phyloP scores from a whole-genome alignment of 164 flowering plant species.

The Vitis rotundifolia region DNA sequence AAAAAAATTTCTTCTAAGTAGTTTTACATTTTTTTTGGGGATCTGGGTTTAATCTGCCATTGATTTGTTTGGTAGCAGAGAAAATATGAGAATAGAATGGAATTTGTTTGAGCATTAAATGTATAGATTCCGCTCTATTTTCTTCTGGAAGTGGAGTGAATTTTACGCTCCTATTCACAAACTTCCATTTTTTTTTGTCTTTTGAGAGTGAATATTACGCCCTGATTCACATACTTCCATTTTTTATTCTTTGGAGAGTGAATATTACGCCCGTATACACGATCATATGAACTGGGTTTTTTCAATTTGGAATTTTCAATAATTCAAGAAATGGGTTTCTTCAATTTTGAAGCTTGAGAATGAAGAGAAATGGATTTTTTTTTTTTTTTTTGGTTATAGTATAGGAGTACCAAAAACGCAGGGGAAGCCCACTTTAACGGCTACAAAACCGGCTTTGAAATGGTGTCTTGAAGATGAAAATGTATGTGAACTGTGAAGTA shows the following conservation, averaged over 20 bases:
- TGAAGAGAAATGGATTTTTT: background rate
- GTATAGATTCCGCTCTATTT: too few species aligned
- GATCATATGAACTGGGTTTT: too few species aligned
- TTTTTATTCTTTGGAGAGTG: too few species aligned
- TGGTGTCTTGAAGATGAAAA: constrained; percentile 30
- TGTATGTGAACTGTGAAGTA: constrained; percentile 28
- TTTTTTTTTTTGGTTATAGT: background rate
- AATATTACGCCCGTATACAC: too few species aligned
- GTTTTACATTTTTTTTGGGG: constrained; percentile 2
- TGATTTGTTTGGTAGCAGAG: background rate
- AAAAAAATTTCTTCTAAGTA: constrained; percentile 1
- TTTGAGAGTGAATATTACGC: too few species aligned
- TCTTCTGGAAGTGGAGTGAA: too few species aligned
- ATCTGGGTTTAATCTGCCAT: constrained; percentile 14
- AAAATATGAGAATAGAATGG: constrained; percentile 1
- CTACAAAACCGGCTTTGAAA: constrained; percentile 61
- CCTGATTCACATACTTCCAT: too few species aligned
- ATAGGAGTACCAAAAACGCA: constrained; percentile 44
- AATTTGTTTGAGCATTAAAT: constrained; percentile 1
- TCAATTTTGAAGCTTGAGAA: background rate
- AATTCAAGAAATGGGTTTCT: background rate
- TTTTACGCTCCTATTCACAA: too few species aligned
- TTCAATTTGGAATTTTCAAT: too few species aligned
- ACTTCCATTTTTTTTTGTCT: too few species aligned
- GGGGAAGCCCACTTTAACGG: constrained; percentile 42